Base-by-base conservation (phyloP, 2,329 filamentous ascomycete species). In the Scorias spongiosa region DNA sequence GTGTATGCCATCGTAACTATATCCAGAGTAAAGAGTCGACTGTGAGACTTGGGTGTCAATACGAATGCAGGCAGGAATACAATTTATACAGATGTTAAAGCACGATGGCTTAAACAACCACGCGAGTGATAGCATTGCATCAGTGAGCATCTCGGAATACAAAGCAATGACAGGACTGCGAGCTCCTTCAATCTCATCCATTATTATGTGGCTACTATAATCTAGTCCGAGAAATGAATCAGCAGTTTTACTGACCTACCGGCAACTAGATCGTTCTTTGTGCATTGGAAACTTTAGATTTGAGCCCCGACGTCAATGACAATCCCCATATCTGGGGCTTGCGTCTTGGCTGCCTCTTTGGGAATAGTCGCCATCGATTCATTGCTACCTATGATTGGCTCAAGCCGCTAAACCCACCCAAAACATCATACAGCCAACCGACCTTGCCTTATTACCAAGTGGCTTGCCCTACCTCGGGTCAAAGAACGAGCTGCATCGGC, bases 271-370 rank as follows among this genome's bases (percentile, higher is more conserved):
- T 26, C 32, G 15, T 36, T 36, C 32, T 36, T 36, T 36, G 32
- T 36, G 32, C 26, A n/a, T 39, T 44, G 39, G n/a, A 44, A n/a
- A 38, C 10, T 15, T 14, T 26, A 14, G 11, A 32, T 11, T 9
- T n/a, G 14, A 12, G 5, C 14, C 8, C 14, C 2, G n/a, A 10
- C 8, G n/a, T 40, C 36, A n/a, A 29, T 11, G 12, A 8, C 8
- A 15, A 20, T 29, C 26, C 30, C 11, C 29, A 34, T 32, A 28
- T 38, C n/a, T 6, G 30, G 37, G 26, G 40, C 44, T 42, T 39
- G 44, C 42, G 29, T 39, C 44, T 45, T 45, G 44, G 44, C 44
- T 45, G 40, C 44, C 44, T 42, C 2, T 42, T 29, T n/a, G 36
- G 44, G 44, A 39, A 20, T 45, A 45, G 44, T 8, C 15, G 15